A percentile compares a stretch with the other conserved stretches of the same genome.
Conservation (phyloP, 2,329 filamentous ascomycete genomes). For the Neonectria faginata region DNA sequence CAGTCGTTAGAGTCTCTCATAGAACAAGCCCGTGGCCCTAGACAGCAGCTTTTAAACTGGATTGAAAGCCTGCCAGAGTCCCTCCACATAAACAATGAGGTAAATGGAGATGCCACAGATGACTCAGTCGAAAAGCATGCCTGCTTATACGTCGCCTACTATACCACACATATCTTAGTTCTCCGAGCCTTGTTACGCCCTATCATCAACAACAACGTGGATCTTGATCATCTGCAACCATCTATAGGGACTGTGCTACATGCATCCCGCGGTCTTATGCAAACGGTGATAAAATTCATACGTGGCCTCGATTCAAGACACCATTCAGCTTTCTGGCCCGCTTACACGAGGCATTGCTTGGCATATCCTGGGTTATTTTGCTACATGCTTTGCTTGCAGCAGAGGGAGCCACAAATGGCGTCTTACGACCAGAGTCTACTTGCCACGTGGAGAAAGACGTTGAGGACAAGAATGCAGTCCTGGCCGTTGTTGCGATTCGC, state of each 20-base stretch:
- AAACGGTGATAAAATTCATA: conserved; percentile 30
- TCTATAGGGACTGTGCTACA: conserved; percentile 31
- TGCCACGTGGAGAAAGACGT: conserved; percentile 31
- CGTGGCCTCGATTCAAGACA: conserved; percentile 31
- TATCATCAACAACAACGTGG: background rate
- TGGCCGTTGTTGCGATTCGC: conserved; percentile 39
- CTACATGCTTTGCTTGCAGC: background rate
- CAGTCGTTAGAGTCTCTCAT: background rate
- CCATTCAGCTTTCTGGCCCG: conserved; percentile 38
- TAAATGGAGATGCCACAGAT: background rate
- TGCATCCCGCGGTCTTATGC: conserved; percentile 33
- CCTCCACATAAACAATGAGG: background rate
- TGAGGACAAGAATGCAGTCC: conserved; percentile 35
- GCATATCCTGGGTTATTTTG: background rate
- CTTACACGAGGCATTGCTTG: conserved; percentile 35
- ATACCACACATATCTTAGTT: background rate
- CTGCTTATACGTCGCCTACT: background rate
- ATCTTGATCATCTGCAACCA: conserved; percentile 8
- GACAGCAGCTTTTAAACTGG: background rate
- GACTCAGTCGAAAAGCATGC: background rate
- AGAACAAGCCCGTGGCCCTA: background rate
- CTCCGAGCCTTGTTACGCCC: background rate
- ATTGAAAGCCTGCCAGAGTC: background rate
- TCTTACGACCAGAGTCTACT: conserved; percentile 30
- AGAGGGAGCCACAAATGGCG: background rate